Percentiles rank a stretch among this genome's conserved stretches.
Conservation (phyloP, 2,329 filamentous ascomycete species). For the Colletotrichum sp. region DNA sequence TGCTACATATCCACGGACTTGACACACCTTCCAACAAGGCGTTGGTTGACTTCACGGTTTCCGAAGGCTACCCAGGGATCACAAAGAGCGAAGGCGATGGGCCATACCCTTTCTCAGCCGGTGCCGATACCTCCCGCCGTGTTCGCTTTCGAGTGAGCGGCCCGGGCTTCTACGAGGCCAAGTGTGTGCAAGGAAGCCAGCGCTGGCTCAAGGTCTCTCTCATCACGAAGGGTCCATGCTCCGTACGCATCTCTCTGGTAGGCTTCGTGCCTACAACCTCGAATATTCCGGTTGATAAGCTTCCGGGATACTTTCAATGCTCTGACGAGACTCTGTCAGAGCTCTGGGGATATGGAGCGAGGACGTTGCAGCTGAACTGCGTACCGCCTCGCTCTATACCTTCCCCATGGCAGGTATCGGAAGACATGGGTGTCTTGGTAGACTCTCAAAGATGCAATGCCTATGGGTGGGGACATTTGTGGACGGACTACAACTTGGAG, state of each 20-base stretch:
- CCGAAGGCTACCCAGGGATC: neutral
- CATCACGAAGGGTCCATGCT: neutral
- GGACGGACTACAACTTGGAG: neutral
- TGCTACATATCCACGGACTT: neutral
- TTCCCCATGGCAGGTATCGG: neutral
- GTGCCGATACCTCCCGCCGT: neutral
- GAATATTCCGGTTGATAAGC: neutral
- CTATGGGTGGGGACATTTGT: neutral
- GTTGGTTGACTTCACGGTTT: neutral
- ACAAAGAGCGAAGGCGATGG: neutral
- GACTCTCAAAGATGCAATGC: neutral
- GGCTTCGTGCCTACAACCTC: neutral
- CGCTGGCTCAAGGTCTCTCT: neutral
- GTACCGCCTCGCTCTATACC: neutral
- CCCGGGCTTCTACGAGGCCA: neutral
- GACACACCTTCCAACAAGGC: neutral
- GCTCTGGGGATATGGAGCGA: neutral
- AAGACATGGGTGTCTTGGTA: neutral
- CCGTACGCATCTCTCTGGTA: neutral
- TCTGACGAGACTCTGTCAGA: neutral
- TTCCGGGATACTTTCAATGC: neutral
- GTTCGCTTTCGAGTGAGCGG: neutral
- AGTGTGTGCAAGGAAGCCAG: neutral
- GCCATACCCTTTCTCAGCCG: neutral
- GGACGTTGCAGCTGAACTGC: neutral